A percentile compares a stretch with the other conserved stretches of the same genome.
These are phyloP conservation scores for Rhodotorula glutinis DNA, from an alignment of 1,284 basidiomycete genomes.

Conservation along the genomic window DNA sequence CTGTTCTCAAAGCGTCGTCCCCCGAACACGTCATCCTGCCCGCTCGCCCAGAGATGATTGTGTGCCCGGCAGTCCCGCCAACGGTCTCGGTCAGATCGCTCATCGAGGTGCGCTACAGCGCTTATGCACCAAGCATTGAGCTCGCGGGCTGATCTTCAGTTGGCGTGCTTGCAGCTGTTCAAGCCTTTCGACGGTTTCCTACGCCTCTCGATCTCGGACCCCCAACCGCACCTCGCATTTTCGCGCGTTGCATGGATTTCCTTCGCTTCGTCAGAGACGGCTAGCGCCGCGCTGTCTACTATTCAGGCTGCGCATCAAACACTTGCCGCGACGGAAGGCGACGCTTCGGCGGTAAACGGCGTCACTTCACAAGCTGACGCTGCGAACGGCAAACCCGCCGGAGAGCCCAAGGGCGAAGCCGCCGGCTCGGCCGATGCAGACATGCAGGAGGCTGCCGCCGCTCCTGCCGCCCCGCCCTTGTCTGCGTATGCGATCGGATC, in stretches of 20 bases:
- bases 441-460: neutral
- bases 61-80: conserved; percentile 89
- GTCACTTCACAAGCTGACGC: neutral
- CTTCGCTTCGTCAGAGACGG: conserved; percentile 72
- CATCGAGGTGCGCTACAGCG: conserved; percentile 65
- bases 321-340: neutral
- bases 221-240: conserved; percentile 80
- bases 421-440: too few species aligned
- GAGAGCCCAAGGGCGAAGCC: too few species aligned
- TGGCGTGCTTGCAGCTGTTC: conserved; percentile 45
- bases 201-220: conserved; percentile 84
- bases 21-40: conserved; percentile 62
- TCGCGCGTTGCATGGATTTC: conserved; percentile 89
- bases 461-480: neutral
- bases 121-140: conserved; percentile 50
- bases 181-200: conserved; percentile 50
- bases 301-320: conserved; percentile 60
- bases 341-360: neutral
- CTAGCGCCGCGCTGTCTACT: conserved; percentile 58
- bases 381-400: neutral
- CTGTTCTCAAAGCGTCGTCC: conserved; percentile 55
- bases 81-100: conserved; percentile 80
- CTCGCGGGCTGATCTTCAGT: neutral
- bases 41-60: conserved; percentile 64
- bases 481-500: conserved; percentile 50